Conservation (phyloP, 345 rosid genomes). For the Carallia pectinifolia region DNA sequence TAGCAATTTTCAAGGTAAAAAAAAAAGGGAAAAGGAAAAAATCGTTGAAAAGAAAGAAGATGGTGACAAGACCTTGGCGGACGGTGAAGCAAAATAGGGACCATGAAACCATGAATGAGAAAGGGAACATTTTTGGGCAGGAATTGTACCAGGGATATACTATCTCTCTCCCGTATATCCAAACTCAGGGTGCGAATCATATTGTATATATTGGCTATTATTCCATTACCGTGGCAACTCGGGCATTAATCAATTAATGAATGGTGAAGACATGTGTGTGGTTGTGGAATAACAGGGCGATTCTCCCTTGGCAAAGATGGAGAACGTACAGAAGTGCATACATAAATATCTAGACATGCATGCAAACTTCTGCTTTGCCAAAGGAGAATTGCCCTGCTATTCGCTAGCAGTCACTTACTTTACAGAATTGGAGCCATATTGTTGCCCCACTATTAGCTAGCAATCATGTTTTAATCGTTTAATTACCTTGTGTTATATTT, state of each 20-base stretch:
- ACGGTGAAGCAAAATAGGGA: slow-evolving; percentile 20
- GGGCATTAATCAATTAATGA: background rate
- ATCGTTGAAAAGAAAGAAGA: background rate
- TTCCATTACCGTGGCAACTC: background rate
- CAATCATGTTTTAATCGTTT: too few relatives aligned
- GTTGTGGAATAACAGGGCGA: slow-evolving; percentile 41
- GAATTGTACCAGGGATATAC: slow-evolving; percentile 32
- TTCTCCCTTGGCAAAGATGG: slow-evolving; percentile 41
- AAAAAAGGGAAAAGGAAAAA: background rate
- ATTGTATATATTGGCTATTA: slow-evolving; percentile 4
- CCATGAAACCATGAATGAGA: slow-evolving; percentile 33
- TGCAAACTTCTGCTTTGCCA: slow-evolving; percentile 37
- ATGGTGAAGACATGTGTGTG: slow-evolving; percentile 12
- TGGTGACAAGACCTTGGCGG: background rate
- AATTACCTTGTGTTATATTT: too few relatives aligned
- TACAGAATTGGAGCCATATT: too few relatives aligned
- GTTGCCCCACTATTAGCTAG: too few relatives aligned
- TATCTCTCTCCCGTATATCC: slow-evolving; percentile 30
- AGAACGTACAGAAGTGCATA: background rate
- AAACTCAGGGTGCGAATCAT: slow-evolving; percentile 32
- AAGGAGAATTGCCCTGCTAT: slow-evolving; percentile 66
- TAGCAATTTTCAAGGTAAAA: background rate
- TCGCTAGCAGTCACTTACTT: slow-evolving; percentile 20
- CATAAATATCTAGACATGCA: background rate
- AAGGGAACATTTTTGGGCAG: slow-evolving; percentile 3